These are phyloP conservation scores for Lyophyllum semitale DNA, from an alignment of 768 basidiomycete species.

Conservation along the genomic window DNA sequence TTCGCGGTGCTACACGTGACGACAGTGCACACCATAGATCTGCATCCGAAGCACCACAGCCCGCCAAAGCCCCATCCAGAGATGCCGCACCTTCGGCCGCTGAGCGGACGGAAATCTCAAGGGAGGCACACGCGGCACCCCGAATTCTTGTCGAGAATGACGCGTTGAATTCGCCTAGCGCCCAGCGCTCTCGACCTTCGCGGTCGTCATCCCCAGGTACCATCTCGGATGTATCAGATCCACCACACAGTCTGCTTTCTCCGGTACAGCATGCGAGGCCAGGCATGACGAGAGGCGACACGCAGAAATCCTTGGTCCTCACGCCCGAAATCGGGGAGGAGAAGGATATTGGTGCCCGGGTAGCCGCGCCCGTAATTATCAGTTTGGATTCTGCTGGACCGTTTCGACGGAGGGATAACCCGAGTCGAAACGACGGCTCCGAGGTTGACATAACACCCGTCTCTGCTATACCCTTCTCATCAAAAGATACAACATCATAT, in stretches of 20 bases:
- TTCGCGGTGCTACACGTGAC: constrained; percentile 7
- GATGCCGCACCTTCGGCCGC: constrained; percentile 56
- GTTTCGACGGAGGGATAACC: constrained; percentile 10
- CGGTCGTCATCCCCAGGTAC: constrained; percentile 32
- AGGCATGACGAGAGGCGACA: constrained; percentile 5
- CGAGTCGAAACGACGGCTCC: constrained; percentile 25
- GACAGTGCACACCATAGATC: constrained; percentile 43
- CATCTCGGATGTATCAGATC: constrained; percentile 23
- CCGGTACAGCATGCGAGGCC: constrained; percentile 19
- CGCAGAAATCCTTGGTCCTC: constrained; percentile 33
- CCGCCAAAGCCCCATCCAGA: constrained; percentile 30
- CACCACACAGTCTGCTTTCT: constrained; percentile 30
- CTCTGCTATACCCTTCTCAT: constrained; percentile 25
- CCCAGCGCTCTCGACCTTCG: constrained; percentile 32
- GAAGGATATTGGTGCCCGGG: constrained; percentile 59
- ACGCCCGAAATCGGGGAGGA: constrained; percentile 67
- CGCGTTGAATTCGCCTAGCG: constrained; percentile 27
- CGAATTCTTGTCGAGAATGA: constrained; percentile 27
- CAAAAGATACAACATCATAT: constrained; percentile 40
- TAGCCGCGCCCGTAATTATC: constrained; percentile 64
- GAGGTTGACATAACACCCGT: constrained; percentile 25
- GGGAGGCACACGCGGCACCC: constrained; percentile 15
- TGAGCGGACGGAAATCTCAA: constrained; percentile 9
- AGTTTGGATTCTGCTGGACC: constrained; percentile 35
- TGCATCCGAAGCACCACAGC: constrained; percentile 44